Percentiles rank a stretch among this genome's conserved stretches.
Conservation (phyloP, 257 asterid genomes). For the Knoxia roxburghii region DNA sequence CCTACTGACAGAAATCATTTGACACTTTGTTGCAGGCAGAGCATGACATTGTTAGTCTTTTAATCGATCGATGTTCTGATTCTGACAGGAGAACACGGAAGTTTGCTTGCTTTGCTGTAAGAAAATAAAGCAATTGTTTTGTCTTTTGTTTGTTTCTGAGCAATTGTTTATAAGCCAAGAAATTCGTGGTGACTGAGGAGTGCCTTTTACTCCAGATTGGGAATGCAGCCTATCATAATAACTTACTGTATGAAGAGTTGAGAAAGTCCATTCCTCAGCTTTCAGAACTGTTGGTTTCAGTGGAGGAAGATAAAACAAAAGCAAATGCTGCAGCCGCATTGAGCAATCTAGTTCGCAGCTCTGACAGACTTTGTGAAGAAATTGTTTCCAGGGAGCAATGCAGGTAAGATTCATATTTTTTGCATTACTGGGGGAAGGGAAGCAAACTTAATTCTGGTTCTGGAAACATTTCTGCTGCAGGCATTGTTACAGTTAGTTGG, state of each 20-base stretch:
- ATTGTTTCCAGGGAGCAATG: constrained; percentile 90
- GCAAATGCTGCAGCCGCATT: constrained; percentile 99
- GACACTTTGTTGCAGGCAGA: constrained; percentile 46
- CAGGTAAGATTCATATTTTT: constrained; percentile 60
- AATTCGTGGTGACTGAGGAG: too few relatives aligned
- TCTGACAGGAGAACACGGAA: constrained; percentile 87
- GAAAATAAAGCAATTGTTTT: constrained; percentile 3
- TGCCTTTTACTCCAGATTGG: constrained; percentile 87
- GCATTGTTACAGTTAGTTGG: constrained; percentile 83
- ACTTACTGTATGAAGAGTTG: constrained; percentile 77
- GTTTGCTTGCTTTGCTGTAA: constrained; percentile 98
- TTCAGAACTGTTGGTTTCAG: constrained; percentile 57
- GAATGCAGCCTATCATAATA: constrained; percentile 96
- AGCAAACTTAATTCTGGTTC: too few relatives aligned
- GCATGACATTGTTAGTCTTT: constrained; percentile 54
- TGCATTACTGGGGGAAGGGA: too few relatives aligned
- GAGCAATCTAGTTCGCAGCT: constrained; percentile 92
- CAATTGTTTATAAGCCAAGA: background rate
- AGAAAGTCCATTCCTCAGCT: constrained; percentile 90
- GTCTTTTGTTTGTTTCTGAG: background rate
- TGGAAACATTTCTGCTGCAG: constrained; percentile 31
- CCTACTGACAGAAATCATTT: constrained; percentile 6
- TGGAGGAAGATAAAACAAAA: constrained; percentile 95
- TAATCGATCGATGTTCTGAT: constrained; percentile 87
- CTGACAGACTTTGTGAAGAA: constrained; percentile 88